Base-by-base conservation (phyloP, 169 alveolate genomes). In the Plasmodium sp. region DNA sequence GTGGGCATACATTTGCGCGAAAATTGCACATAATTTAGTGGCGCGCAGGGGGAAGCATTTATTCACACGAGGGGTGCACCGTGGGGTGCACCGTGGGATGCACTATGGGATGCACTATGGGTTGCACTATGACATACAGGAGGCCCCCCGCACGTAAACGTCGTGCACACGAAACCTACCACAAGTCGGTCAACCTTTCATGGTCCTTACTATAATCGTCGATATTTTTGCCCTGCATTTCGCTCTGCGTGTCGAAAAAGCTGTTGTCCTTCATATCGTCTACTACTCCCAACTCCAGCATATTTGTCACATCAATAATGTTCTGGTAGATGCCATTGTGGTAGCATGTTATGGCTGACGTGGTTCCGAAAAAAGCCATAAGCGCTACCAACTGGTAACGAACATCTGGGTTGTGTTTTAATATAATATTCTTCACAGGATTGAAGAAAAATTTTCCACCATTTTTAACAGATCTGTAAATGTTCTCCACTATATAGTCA, bases 371-470 rank as follows among this genome's bases (percentile, higher is more conserved):
- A 95, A 97, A 97, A n/a, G 98, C 92, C 54, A 95, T 80, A 45
- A 97, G 96, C 18, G 98, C 98, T 51, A 96, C 97, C 79, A 97
- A 93, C 92, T 97, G 98, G 86, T 97, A 96, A 88, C 98, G 96
- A 88, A 97, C 82, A 81, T 97, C 98, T 18, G 98, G 98, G 93
- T 97, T 97, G 88, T 97, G 98, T 81, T 88, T 96, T 48, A 91
- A 82, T 27, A 96, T 96, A 73, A 96, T 72, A 48, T 83, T 81
- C 73, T 80, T 94, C 43, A 96, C 4, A 41, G 98, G 98, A 22
- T 80, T 88, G 72, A 85, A 93, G 31, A 97, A 85, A 84, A 72
- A 85, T 2, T 45, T 81, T 5, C 92, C 94, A 36, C 94, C 77
- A 41, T 41, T 45, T 43, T 86, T 93, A n/a, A 84, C 77, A 31